Evolutionary conservation across 176 grass and related monocot species (phyloP).

Genomic region (Alloteropsis semialata): DNA sequence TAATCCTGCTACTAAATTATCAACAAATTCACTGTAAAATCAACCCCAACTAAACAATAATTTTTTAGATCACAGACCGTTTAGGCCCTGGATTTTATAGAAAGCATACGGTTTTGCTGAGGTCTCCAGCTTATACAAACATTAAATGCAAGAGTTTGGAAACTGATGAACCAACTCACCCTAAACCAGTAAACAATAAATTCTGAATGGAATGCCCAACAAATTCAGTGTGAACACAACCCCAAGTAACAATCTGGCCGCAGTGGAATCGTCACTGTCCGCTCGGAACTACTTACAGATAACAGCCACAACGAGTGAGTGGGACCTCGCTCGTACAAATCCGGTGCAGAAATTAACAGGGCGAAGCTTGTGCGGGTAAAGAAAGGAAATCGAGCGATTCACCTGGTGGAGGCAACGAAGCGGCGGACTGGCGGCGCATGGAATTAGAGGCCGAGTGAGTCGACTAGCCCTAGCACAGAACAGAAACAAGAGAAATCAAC

Average conservation of each 20-base stretch:
- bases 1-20: neutral
- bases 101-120: too few species aligned
- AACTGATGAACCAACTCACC: too few species aligned
- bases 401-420: conserved; percentile 28
- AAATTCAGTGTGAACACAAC: neutral
- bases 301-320: neutral
- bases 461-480: neutral
- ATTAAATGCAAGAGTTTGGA: too few species aligned
- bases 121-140: too few species aligned
- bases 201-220: too few species aligned
- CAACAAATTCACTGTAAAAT: neutral
- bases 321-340: neutral
- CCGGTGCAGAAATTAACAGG: neutral
- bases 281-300: neutral
- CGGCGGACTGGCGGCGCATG: neutral
- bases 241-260: neutral
- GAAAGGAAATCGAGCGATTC: neutral
- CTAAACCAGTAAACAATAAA: too few species aligned
- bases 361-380: neutral
- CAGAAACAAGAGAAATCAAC: neutral
- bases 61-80: too few species aligned
- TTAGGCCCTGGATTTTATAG: too few species aligned
- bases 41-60: neutral
- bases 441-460: neutral
- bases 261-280: neutral